Conservation (phyloP, 495 filamentous ascomycete species). For the Penicillium paxilli region DNA sequence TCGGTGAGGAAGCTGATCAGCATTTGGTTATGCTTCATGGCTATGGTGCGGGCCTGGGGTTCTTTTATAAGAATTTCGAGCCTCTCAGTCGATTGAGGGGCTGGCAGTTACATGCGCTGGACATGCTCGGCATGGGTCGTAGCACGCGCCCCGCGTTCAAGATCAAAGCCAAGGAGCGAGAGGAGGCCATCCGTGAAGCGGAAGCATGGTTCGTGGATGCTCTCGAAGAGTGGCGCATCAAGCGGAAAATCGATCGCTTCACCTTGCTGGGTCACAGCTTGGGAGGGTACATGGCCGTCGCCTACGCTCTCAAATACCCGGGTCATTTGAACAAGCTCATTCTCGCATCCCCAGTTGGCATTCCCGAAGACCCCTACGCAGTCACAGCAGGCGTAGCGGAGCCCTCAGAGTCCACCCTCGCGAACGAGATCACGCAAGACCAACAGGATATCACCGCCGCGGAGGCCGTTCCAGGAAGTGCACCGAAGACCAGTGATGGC, state of each 20-base stretch:
- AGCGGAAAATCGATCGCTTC: constrained; percentile 87
- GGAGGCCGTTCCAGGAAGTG: constrained; percentile 24
- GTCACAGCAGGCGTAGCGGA: constrained; percentile 79
- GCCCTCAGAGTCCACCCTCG: constrained; percentile 64
- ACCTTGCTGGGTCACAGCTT: constrained; percentile 91
- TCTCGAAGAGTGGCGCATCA: constrained; percentile 89
- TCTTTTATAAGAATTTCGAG: constrained; percentile 98
- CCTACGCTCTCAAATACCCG: constrained; percentile 95
- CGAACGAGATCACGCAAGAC: constrained; percentile 74
- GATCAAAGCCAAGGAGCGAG: constrained; percentile 76
- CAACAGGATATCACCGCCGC: constrained; percentile 54
- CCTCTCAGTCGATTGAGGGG: constrained; percentile 71
- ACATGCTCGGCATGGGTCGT: constrained; percentile 93
- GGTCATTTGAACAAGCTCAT: constrained; percentile 94
- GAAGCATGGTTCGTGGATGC: constrained; percentile 97
- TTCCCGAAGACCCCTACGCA: constrained; percentile 94
- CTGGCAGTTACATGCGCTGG: constrained; percentile 89
- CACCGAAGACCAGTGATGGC: constrained; percentile 53
- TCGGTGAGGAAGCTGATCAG: constrained; percentile 71
- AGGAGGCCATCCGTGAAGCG: constrained; percentile 83
- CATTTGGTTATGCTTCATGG: constrained; percentile 98
- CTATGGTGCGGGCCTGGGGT: constrained; percentile 92
- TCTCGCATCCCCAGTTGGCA: constrained; percentile 87
- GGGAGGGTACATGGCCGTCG: constrained; percentile 90
- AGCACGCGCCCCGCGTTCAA: constrained; percentile 81